Evolutionary conservation across 768 basidiomycete species (phyloP).

Genomic region (Tubosaeta sp.): DNA sequence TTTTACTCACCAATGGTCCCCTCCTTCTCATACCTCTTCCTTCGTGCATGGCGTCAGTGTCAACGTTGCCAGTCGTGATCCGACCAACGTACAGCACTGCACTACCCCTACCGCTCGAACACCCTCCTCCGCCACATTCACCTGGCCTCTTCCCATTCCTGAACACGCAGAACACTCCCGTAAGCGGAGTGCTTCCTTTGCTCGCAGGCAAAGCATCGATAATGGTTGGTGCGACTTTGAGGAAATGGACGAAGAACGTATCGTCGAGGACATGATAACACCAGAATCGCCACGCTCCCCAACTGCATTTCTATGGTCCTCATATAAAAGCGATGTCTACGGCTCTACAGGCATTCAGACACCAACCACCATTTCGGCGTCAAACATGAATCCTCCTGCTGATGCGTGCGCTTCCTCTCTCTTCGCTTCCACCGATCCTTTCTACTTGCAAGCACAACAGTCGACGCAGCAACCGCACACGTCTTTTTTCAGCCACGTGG

Average conservation of each 20-base stretch:
- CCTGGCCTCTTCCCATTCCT: slow-evolving; percentile 26
- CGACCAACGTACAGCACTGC: slow-evolving; percentile 36
- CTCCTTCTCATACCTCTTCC: slow-evolving; percentile 15
- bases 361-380: slow-evolving; percentile 9
- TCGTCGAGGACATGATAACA: slow-evolving; percentile 44
- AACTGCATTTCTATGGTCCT: slow-evolving; percentile 23
- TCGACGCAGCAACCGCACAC: slow-evolving; percentile 29
- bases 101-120: slow-evolving; percentile 38
- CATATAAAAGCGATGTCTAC: slow-evolving; percentile 14
- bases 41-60: slow-evolving; percentile 20
- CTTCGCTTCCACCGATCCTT: slow-evolving; percentile 48
- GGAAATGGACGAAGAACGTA: slow-evolving; percentile 42
- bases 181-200: slow-evolving; percentile 26
- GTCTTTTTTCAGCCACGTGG: slow-evolving; percentile 36
- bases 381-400: slow-evolving; percentile 18
- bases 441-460: slow-evolving; percentile 44
- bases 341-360: slow-evolving; percentile 16
- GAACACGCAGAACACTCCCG: slow-evolving; percentile 23
- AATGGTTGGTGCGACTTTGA: slow-evolving; percentile 31
- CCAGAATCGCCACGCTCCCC: slow-evolving; percentile 28
- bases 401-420: slow-evolving; percentile 27
- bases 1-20: slow-evolving; percentile 30
- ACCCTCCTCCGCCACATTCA: slow-evolving; percentile 26
- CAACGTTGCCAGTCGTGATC: slow-evolving; percentile 27
- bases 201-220: slow-evolving; percentile 22